A percentile compares a stretch with the other conserved stretches of the same genome.
Conservation (phyloP, 116 monocot species). For the Iris pallida region DNA sequence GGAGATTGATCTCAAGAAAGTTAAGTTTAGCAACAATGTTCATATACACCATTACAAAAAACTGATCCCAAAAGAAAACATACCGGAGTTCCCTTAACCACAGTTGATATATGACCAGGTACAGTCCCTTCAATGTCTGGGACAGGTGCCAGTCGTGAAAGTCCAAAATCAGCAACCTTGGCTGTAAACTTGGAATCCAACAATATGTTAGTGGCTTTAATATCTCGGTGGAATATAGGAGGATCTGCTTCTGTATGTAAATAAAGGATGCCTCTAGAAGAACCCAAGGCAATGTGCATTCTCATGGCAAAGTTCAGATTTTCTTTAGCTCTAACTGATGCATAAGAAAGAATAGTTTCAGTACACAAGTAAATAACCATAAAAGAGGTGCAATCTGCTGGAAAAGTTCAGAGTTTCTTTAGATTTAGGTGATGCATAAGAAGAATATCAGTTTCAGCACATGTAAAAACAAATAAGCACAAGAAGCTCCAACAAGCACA, state of each 20-base stretch:
- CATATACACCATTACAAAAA: background rate
- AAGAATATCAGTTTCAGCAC: no score
- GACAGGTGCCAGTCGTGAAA: slow-evolving; percentile 62
- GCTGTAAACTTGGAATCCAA: slow-evolving; percentile 55
- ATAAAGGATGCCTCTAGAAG: slow-evolving; percentile 59
- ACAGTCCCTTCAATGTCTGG: slow-evolving; percentile 39
- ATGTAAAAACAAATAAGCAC: no score
- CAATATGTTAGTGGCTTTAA: slow-evolving; percentile 72
- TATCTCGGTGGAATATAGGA: slow-evolving; percentile 69
- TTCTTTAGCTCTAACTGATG: slow-evolving; percentile 36
- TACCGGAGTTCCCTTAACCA: slow-evolving; percentile 76
- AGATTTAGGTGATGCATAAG: no score
- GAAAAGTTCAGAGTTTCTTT: no score
- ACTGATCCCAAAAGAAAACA: slow-evolving; percentile 8
- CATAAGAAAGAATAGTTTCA: slow-evolving; percentile 12
- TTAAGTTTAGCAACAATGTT: background rate
- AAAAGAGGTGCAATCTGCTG: no score
- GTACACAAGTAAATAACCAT: background rate
- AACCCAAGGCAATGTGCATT: slow-evolving; percentile 48
- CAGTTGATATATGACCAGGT: slow-evolving; percentile 62
- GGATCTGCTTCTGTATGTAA: slow-evolving; percentile 74
- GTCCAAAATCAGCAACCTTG: slow-evolving; percentile 79
- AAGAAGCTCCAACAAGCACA: no score
- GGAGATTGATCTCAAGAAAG: no score
- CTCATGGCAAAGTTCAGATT: slow-evolving; percentile 49